Evolutionary conservation across 2,329 filamentous ascomycete species (phyloP).

Genomic region (Madurella mycetomatis): DNA sequence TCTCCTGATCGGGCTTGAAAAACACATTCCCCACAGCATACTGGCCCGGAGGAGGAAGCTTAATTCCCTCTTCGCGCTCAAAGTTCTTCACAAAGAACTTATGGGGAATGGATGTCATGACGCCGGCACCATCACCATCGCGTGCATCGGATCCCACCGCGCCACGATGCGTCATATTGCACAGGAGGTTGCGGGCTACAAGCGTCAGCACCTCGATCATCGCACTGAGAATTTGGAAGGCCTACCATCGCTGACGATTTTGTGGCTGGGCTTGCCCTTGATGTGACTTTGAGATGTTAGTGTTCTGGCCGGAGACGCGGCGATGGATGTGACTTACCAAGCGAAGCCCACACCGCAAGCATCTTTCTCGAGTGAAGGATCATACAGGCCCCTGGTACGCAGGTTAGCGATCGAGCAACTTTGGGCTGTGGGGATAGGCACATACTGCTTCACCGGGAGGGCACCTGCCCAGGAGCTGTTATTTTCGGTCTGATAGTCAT

Average conservation of each 20-base stretch:
- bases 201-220: conserved; percentile 7
- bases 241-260: conserved; percentile 96
- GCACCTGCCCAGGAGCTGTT: conserved; percentile 88
- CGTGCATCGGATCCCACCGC: conserved; percentile 96
- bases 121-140: conserved; percentile 96
- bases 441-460: conserved; percentile 87
- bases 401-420: conserved; percentile 15
- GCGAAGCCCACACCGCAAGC: conserved; percentile 98
- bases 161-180: conserved; percentile 99
- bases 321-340: conserved; percentile 57
- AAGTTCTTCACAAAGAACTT: conserved; percentile 99
- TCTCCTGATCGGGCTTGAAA: conserved; percentile 94
- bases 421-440: conserved; percentile 13
- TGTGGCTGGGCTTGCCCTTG: conserved; percentile 95
- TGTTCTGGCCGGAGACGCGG: neutral
- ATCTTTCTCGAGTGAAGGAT: conserved; percentile 96
- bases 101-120: conserved; percentile 99
- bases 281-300: conserved; percentile 64
- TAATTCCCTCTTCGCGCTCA: conserved; percentile 81
- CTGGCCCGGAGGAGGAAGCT: conserved; percentile 82
- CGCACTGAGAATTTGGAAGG: neutral
- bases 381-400: conserved; percentile 70
- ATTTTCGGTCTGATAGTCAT: conserved; percentile 85
- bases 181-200: conserved; percentile 82
- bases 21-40: conserved; percentile 98